phyloP scores from a whole-genome alignment of 306 rosid species.

The Dalbergia cultrata region DNA sequence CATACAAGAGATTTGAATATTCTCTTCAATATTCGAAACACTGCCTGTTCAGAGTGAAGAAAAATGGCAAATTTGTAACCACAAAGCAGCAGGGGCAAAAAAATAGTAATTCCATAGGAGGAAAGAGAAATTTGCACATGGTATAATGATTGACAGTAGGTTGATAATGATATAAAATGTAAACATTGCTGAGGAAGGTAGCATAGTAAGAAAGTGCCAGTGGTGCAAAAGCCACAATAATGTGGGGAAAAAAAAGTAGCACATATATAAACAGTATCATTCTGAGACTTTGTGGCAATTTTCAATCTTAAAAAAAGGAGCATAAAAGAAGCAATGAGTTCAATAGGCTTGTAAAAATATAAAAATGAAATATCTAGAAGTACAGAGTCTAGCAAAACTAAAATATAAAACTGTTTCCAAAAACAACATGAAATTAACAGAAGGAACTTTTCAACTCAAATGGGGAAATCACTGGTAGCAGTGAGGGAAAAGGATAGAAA shows the following conservation, averaged over 20 bases:
- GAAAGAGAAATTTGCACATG: not conserved
- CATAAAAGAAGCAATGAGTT: not conserved
- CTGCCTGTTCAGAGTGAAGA: constrained; percentile 7
- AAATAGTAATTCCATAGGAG: not conserved
- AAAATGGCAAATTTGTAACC: not conserved
- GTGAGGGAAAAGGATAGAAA: constrained; percentile 6
- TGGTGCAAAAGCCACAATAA: not conserved
- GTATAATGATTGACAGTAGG: not conserved
- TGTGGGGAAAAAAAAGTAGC: not conserved
- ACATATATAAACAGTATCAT: not conserved
- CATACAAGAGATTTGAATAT: constrained; percentile 6
- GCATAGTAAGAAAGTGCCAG: not conserved
- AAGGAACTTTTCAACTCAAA: constrained; percentile 11
- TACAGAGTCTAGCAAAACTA: not conserved
- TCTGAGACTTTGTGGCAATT: not conserved
- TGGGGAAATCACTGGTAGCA: constrained; percentile 15
- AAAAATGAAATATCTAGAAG: constrained; percentile 4
- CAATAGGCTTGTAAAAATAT: not conserved
- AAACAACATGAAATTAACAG: constrained; percentile 9
- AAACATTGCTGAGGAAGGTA: not conserved
- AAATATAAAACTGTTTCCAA: not conserved
- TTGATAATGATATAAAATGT: not conserved
- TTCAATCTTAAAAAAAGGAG: not conserved
- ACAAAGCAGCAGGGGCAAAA: not conserved
- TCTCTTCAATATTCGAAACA: not conserved